phyloP scores from a whole-genome alignment of 345 rosid species.

The Ceriops tagal region DNA sequence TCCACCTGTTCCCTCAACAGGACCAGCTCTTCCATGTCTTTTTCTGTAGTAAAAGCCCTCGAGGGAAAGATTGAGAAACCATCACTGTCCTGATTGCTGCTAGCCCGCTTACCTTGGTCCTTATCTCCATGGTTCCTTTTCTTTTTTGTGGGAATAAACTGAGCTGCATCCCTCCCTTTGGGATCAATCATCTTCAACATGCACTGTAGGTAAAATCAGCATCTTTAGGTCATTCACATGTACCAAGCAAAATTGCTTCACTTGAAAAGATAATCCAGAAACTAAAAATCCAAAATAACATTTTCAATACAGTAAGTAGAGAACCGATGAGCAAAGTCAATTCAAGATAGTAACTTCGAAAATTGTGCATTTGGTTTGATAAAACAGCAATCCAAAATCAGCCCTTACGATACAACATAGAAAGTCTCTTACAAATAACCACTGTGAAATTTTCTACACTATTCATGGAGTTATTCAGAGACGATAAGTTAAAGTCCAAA shows the following conservation, averaged over 20 bases:
- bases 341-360: background rate
- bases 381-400: background rate
- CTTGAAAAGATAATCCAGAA: constrained; percentile 7
- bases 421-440: background rate
- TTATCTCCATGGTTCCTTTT: constrained; percentile 53
- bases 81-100: constrained; percentile 48
- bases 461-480: too few species aligned
- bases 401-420: background rate
- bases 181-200: constrained; percentile 40
- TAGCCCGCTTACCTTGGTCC: constrained; percentile 35
- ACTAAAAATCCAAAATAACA: background rate
- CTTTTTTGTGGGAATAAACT: constrained; percentile 59
- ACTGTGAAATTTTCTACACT: too few species aligned
- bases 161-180: constrained; percentile 64
- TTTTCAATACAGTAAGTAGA: background rate
- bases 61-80: constrained; percentile 41
- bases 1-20: constrained; percentile 66
- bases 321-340: background rate
- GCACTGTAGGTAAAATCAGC: constrained; percentile 12
- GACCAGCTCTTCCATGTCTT: constrained; percentile 54
- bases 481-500: too few species aligned
- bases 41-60: constrained; percentile 48
- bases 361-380: background rate
- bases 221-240: background rate
- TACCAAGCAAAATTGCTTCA: constrained; percentile 4